Evolutionary conservation across 1,284 basidiomycete species (phyloP).

Genomic region (Moesziomyces sp.): DNA sequence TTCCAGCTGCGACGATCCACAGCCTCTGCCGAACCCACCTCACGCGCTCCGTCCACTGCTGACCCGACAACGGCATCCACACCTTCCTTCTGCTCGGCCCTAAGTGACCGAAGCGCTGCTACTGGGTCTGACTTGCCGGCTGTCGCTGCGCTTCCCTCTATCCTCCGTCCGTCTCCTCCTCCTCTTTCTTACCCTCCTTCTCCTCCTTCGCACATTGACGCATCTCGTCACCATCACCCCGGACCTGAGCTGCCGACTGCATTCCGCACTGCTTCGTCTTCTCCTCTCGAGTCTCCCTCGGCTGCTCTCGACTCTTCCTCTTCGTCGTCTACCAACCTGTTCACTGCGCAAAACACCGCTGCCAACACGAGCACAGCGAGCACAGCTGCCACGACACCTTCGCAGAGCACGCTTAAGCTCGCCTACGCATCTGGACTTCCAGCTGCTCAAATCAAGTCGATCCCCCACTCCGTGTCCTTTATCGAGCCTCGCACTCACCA

Average conservation of each 20-base stretch:
- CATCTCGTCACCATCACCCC: conserved; percentile 5
- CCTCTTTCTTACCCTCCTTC: not conserved
- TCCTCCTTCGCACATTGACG: conserved; percentile 5
- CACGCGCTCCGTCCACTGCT: not conserved
- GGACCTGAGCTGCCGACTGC: not conserved
- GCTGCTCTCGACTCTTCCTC: conserved; percentile 8
- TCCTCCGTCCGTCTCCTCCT: conserved; percentile 4
- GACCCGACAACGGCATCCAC: conserved; percentile 24
- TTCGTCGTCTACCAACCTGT: conserved; percentile 17
- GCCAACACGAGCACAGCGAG: conserved; percentile 6
- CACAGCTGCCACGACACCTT: conserved; percentile 22
- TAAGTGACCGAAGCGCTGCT: conserved; percentile 6
- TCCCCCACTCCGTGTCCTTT: not conserved
- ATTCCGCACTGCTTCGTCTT: conserved; percentile 4
- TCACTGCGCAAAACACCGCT: conserved; percentile 4
- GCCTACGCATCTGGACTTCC: conserved; percentile 1
- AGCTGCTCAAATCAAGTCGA: not conserved
- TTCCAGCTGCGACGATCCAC: not conserved
- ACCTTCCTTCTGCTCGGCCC: conserved; percentile 10
- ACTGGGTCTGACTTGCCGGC: not conserved
- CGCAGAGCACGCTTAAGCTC: conserved; percentile 21
- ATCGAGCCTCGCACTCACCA: not conserved
- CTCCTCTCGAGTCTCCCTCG: conserved; percentile 1
- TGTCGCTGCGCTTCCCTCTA: not conserved
- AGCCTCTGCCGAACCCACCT: not conserved